phyloP scores from a whole-genome alignment of 164 flowering plant genomes.

The Liquidambar formosana region DNA sequence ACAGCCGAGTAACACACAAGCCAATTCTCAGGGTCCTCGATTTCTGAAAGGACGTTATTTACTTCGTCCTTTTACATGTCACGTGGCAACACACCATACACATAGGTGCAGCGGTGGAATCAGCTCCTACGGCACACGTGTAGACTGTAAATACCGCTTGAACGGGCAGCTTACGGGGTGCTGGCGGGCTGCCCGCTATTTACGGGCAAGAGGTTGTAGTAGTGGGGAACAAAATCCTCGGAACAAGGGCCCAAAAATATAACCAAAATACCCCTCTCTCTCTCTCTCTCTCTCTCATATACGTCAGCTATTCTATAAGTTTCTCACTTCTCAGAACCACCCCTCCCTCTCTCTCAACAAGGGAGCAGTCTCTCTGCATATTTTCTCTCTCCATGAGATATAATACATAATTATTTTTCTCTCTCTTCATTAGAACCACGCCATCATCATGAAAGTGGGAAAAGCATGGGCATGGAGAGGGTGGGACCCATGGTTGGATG shows the following conservation, averaged over 20 bases:
- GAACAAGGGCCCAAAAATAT: slow-evolving; percentile 5
- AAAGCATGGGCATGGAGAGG: background rate
- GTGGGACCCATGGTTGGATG: background rate
- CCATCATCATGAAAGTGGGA: slow-evolving; percentile 1
- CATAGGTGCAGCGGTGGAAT: slow-evolving; percentile 14
- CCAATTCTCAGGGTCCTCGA: no score
- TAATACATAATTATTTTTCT: no score
- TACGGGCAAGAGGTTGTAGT: slow-evolving; percentile 15
- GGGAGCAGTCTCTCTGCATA: no score
- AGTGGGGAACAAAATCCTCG: slow-evolving; percentile 23
- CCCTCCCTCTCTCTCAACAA: no score
- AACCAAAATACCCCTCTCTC: no score
- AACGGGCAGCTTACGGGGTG: background rate
- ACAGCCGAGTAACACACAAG: no score
- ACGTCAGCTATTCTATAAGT: no score
- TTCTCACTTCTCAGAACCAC: no score
- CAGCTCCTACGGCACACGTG: slow-evolving; percentile 19
- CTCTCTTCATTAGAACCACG: background rate
- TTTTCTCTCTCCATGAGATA: no score
- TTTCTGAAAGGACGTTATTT: no score
- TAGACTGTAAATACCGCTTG: slow-evolving; percentile 1
- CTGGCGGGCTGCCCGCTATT: slow-evolving; percentile 6
- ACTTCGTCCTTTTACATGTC: background rate
- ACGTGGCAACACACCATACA: background rate
- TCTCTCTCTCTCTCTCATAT: no score